phyloP scores from a whole-genome alignment of 176 grass and related monocot species.

The Puya raimondii region DNA sequence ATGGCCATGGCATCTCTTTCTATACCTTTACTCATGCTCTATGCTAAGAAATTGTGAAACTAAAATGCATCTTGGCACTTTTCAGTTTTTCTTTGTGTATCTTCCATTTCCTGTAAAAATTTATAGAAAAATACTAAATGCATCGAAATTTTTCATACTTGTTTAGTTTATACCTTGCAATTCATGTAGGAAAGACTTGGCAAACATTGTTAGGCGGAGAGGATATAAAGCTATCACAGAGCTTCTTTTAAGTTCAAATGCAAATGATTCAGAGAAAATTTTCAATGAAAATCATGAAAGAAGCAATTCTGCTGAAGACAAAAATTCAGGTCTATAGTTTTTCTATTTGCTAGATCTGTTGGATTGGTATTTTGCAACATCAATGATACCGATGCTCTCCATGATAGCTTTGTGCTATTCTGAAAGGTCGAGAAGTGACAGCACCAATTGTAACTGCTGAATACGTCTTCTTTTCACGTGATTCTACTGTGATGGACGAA shows the following conservation, averaged over 20 bases:
- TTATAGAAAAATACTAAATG: not conserved
- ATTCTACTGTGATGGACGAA: not conserved
- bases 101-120: not conserved
- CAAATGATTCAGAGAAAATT: not conserved
- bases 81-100: too few relatives aligned
- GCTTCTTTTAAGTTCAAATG: conserved; percentile 15
- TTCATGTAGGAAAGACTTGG: conserved; percentile 18
- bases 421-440: conserved; percentile 1
- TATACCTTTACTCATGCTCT: not conserved
- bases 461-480: not conserved
- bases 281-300: not conserved
- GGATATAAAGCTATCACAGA: conserved; percentile 20
- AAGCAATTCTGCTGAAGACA: not conserved
- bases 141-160: too few relatives aligned
- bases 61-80: not conserved
- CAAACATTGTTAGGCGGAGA: conserved; percentile 26
- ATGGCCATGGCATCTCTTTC: not conserved
- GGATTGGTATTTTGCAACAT: not conserved
- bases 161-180: conserved; percentile 2
- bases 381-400: not conserved
- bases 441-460: not conserved
- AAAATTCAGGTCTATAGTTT: conserved; percentile 1
- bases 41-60: not conserved
- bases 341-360: not conserved
- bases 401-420: not conserved